Base-by-base conservation (phyloP, 495 filamentous ascomycete species). In the Penicillium diatomitis region DNA sequence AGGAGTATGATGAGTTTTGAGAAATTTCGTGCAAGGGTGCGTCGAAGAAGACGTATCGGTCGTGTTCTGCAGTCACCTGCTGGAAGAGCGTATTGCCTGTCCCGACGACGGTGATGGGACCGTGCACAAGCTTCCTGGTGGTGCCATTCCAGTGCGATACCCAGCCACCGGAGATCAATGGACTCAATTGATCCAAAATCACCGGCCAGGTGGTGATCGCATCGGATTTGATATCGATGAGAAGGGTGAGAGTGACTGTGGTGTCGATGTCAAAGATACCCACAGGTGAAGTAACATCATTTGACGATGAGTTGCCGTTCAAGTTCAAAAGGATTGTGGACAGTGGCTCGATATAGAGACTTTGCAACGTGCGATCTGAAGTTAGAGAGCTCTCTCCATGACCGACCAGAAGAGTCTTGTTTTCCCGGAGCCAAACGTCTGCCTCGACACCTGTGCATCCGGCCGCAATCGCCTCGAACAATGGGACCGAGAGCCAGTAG, bases 391-490 rank as follows among this genome's bases (percentile, higher is more conserved):
- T 5, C 7, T 5, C 27, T 2, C 43, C 44, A 40, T 55, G 49
- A 0, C 82, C 84, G 34, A 88, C 78, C 32, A 77, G 69, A 11
- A 85, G 62, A 20, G 20, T 20, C 28, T 72, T 60, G 28, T 59
- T 40, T 3, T 57, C 47, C 11, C 74, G 73, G 3, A 83, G 72
- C 84, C 84, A 91, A 6, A 90, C 74, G 54, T 90, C 86, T 4
- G 81, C 84, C 64, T 88, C 86, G 11, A 86, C 72, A 9, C 86
- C 82, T n/a, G 69, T 79, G 57, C 81, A 83, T 10, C 70, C 72
- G 20, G 67, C 55, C 3, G 46, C 64, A 31, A 85, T 49, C 3
- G 78, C 78, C 4, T 73, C 74, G 45, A 67, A 75, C 5, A 84
- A 44, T 29, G 51, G 47, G 8, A 61, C 72, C n/a, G 68, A 71